Base-by-base conservation (phyloP, 768 basidiomycete species). In the Lactarius akahatsu region DNA sequence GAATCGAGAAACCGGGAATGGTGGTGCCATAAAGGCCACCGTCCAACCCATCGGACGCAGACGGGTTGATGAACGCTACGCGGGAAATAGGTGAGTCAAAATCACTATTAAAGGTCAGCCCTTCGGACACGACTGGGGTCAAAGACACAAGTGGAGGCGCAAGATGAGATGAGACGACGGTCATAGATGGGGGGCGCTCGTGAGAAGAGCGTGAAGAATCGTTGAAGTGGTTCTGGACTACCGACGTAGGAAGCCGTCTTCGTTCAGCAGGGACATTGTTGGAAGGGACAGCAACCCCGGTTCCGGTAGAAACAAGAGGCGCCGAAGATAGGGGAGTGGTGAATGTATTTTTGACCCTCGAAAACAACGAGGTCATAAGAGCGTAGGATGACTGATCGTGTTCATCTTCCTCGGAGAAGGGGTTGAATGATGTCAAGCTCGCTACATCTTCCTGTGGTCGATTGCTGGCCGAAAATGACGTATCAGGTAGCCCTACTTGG, bases 1-100 rank as follows among this genome's bases (percentile, higher is more conserved):
- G 89, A 10, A 97, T 92, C 2, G 94, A 91, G 71, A 97, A 97
- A 0, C 95, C 95, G 43, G 95, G 95, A 41, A 97, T 95, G 28
- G 87, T 83, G 2, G 87, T 89, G 20, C 87, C 88, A 75, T 89
- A 86, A 3, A 81, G 79, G 41, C 83, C 81, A 61, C 90, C 87
- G 61, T 82, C 81, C 6, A 79, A 76, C 26, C 78, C 77, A 34
- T 91, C 90, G 62, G 82, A 80, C 5, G 79, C 77, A 8, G 87
- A 84, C 8, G 86, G 78, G 71, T 80, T 82, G 38, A 81, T 78
- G 55, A 79, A 76, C 15, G 80, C 82, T 63, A 78, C 72, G 16
- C 85, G 84, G 66, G 84, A 82, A 28, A 86, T 80, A 1, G 85
- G 81, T 61, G 82, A 80, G 65, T 90, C 89, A 70, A 83, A 80